Evolutionary conservation across 192 early-diverging fungal genomes (phyloP), one percentile per base, ranked within the genome.

Genomic region (Helicostylum pulchrum): DNA sequence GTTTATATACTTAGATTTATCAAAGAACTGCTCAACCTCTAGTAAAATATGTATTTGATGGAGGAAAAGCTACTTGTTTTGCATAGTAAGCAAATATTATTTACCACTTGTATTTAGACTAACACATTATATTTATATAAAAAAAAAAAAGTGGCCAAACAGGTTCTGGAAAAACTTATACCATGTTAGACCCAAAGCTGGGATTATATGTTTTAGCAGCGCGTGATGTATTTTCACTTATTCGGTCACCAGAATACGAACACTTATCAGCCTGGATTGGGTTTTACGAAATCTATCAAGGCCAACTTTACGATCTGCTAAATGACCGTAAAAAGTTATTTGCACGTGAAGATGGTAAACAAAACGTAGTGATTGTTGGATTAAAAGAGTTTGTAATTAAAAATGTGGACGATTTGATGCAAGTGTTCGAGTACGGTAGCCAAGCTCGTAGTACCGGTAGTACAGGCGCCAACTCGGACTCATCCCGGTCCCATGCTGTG

Each of bases 241-340:
- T 96, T 3, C 75, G 81, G 26, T 83, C 70, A n/a, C 87, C 90
- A 7, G 72, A 92, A 57, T 85, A 93, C 76, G 62, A 76, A 15
- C 86, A 96, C 74, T 70, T 98, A 49, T 71, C 85, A 15, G 91
- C 91, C 17, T 94, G 80, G 62, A 94, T 95, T 70, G 88, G 87
- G 30, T 98, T 98, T 64, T 98, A 96, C 73, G 97, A 99, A 72
- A 97, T 99, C 58, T 99, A 99, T 72, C 92, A 96, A 73, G 91
- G 94, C 26, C 93, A 97, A 32, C 81, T 99, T 43, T 96, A 94
- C 66, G 97, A 99, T 73, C 70, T 99, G 55, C 80, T 99, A 31
- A 94, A 95, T 65, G 80, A 85, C 21, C 87, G 96, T 58, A 96
- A 97, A 77, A 85, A 84, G 69, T 76, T 98, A 14, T 93, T 88